Evolutionary conservation across 2,329 filamentous ascomycete species (phyloP), one percentile per base, ranked within the genome.

Genomic region (Talaromyces sp.): DNA sequence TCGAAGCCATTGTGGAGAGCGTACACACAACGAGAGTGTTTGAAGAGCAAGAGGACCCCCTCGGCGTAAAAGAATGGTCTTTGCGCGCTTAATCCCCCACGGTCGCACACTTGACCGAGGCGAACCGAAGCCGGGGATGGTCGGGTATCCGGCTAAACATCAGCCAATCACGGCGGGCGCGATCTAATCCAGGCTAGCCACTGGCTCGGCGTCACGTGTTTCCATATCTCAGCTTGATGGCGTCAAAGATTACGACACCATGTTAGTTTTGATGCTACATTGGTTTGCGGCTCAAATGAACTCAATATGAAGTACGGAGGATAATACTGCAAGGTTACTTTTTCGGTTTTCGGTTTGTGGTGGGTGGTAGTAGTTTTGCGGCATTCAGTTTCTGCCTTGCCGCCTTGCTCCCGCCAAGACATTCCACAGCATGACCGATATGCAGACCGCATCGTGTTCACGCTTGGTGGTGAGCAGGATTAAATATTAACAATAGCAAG

Each of bases 1-100:
- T 78, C 33, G 76, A 78, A 63, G 75, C 75, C 77, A 79, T 78
- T 53, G 49, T 13, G 51, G 59, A 27, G 32, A 49, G 49, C 11
- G 25, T 22, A 11, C 51, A n/a, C 19, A 1, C 13, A 0, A 36
- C 4, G 33, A 36, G 33, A 17, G 9, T 15, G 33, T 11, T 36
- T 36, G 33, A 36, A 36, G 33, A 36, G 13, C 3, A 36, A 15
- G 11, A 36, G 15, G 33, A 15, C 9, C 32, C 32, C 32, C 2
- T 33, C 32, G 13, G 33, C 4, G 11, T 15, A 15, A 13, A 36
- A 15, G 33, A 36, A 36, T 36, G 33, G 33, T 13, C 13, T 13
- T 36, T 15, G 33, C 33, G 17, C 17, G 36, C 36, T n/a, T 39
- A n/a, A 13, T 54, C 22, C 44, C 44, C 44, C 44, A 25, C 42